A percentile compares a stretch with the other conserved stretches of the same genome.
These are phyloP conservation scores for Penicillium dipodomyicola DNA, from an alignment of 495 filamentous ascomycete species.

Conservation along the genomic window DNA sequence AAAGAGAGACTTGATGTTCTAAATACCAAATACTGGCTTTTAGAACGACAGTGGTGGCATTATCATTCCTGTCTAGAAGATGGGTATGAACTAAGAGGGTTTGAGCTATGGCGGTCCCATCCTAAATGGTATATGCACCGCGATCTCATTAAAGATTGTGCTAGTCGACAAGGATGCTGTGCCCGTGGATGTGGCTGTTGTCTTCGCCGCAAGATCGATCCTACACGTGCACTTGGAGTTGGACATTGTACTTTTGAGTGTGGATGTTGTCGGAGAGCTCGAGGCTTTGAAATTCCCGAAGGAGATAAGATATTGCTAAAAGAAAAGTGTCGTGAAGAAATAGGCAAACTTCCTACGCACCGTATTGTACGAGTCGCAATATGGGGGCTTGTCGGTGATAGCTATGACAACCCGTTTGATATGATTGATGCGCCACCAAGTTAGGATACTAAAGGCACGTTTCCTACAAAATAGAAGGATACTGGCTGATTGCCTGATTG, in stretches of 20 bases:
- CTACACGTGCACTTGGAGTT: slow-evolving; percentile 1
- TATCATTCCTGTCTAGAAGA: background rate
- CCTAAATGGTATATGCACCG: slow-evolving; percentile 11
- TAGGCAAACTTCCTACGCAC: background rate
- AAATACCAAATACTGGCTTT: background rate
- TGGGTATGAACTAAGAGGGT: background rate
- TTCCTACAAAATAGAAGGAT: too few relatives aligned
- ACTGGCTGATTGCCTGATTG: too few relatives aligned
- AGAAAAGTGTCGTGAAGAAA: background rate
- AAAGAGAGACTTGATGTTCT: background rate
- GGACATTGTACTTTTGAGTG: slow-evolving; percentile 15
- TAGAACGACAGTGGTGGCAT: background rate
- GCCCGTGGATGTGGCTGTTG: slow-evolving; percentile 10
- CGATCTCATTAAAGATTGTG: slow-evolving; percentile 1
- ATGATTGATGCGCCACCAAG: background rate
- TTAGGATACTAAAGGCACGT: background rate
- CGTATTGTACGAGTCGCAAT: background rate
- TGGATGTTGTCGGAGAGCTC: slow-evolving; percentile 4
- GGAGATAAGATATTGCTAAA: background rate
- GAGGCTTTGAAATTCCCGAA: background rate
- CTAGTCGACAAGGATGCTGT: slow-evolving; percentile 10
- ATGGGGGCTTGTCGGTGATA: background rate
- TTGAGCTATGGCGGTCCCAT: background rate
- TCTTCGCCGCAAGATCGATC: background rate
- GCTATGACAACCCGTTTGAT: background rate